A percentile compares a stretch with the other conserved stretches of the same genome.
Conservation (phyloP, 257 asterid species). For the Nicotiana undulata region DNA sequence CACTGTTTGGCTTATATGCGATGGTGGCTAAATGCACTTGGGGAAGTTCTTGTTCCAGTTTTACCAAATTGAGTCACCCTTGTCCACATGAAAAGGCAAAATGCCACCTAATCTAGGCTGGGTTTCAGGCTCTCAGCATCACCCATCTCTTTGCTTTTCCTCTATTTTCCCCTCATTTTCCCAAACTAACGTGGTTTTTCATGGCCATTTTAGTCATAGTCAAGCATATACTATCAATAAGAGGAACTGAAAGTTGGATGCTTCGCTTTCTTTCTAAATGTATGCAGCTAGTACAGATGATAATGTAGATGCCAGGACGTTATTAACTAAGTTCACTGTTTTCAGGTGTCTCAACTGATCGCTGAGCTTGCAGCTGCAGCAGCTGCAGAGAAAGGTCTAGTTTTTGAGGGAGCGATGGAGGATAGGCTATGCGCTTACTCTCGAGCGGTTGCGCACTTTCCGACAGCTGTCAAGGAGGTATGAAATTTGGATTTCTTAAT, state of each 20-base stretch:
- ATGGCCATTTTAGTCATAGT: neutral
- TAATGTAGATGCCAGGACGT: neutral
- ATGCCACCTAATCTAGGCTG: neutral
- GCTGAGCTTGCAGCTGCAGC: slow-evolving; percentile 84
- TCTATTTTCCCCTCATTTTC: neutral
- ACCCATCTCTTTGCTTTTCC: neutral
- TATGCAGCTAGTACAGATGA: neutral
- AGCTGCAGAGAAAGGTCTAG: slow-evolving; percentile 66
- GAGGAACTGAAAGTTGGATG: neutral
- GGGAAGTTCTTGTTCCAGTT: neutral
- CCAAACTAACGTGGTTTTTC: neutral
- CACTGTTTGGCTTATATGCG: neutral
- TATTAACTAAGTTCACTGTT: neutral
- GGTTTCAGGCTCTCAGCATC: neutral
- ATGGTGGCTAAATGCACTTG: neutral
- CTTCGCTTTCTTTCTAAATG: neutral
- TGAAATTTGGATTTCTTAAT: neutral
- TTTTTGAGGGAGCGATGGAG: slow-evolving; percentile 69
- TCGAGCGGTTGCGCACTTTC: slow-evolving; percentile 87
- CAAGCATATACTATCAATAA: neutral
- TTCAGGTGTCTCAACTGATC: slow-evolving; percentile 72
- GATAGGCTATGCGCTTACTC: slow-evolving; percentile 92
- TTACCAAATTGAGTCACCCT: neutral
- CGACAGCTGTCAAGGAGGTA: slow-evolving; percentile 98
- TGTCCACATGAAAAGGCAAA: neutral